Base-by-base conservation (phyloP, 139 green algal species). In the Chara braunii region DNA sequence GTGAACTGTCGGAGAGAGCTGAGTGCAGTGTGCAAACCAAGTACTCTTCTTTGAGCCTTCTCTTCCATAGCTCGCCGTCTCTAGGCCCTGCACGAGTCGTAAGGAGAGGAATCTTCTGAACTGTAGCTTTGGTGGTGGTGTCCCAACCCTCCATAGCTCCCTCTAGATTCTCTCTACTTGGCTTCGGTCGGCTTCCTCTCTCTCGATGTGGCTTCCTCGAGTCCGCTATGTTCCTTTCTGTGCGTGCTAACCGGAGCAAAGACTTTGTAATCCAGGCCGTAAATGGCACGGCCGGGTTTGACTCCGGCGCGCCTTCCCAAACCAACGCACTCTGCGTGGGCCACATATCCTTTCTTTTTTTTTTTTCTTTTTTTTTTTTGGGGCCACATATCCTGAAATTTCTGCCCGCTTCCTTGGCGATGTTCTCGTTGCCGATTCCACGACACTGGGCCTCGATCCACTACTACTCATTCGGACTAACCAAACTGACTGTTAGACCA, bases 31-130 rank as follows among this genome's bases (percentile, higher is more conserved):
- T n/a, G n/a, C n/a, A n/a, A n/a, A 74, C 65, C 65, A 51, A 26
- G 23, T 72, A 74, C 37, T 90, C 86, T 76, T 94, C 83, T 66
- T 94, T 94, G 2, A 94, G 62, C 6, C 86, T 65, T 50, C 80
- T 79, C 28, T 64, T 67, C 87, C 87, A 94, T 14, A 71, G 60
- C 34, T 92, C 85, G 35, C 85, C 86, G 31, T 94, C 87, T 2
- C 87, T 63, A 0, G 87, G 87, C 0, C 87, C 87, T n/a, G 81
- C 83, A 22, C 74, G 82, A 11, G 67, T 80, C 12, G 80, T 91
- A 5, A 97, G 64, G 29, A 97, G 74, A 0, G 91, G 91, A 24
- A 97, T 95, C 23, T 59, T 56, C 9, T 75, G 45, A 12, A 78
- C 70, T 9, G 50, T 24, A 5, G 48, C 22, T 8, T 59, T 56